These are phyloP conservation scores for Cephalotrichum gorgonifer DNA, from an alignment of 2,329 filamentous ascomycete species.

Conservation along the genomic window DNA sequence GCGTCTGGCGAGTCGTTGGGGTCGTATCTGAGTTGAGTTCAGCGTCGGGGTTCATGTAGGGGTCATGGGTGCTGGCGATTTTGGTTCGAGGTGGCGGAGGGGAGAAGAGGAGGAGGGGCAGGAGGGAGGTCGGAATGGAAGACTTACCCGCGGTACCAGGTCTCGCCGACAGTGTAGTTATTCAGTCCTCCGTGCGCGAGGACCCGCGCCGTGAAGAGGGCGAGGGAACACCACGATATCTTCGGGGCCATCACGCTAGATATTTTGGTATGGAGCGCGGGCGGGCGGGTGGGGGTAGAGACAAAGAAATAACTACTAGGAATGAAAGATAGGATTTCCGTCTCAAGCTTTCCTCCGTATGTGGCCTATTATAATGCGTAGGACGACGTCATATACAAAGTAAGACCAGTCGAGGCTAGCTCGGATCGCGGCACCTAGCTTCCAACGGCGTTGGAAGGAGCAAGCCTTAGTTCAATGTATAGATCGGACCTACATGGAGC, in stretches of 20 bases:
- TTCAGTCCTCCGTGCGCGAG: slow-evolving; percentile 3
- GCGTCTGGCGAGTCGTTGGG: background rate
- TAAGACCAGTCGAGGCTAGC: background rate
- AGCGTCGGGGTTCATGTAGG: too few species aligned
- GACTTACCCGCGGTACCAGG: slow-evolving; percentile 5
- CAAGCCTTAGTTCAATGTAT: background rate
- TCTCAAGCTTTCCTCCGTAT: background rate
- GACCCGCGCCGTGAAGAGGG: background rate
- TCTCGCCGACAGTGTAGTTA: slow-evolving; percentile 5
- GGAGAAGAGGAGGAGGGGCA: background rate
- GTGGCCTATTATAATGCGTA: background rate
- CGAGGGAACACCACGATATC: background rate
- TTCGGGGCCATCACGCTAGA: background rate
- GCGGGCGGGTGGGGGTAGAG: background rate
- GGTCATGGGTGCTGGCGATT: background rate
- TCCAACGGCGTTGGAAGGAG: background rate
- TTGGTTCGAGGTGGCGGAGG: background rate
- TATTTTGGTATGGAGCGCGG: too few species aligned
- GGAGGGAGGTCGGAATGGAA: background rate
- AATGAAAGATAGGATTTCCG: background rate
- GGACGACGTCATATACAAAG: background rate
- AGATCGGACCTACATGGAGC: background rate
- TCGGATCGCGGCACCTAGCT: background rate
- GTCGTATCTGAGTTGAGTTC: background rate
- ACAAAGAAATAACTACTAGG: too few species aligned